Evolutionary conservation across 352 stramenopile genomes (phyloP).

Genomic region (Phytophthora tubulina): DNA sequence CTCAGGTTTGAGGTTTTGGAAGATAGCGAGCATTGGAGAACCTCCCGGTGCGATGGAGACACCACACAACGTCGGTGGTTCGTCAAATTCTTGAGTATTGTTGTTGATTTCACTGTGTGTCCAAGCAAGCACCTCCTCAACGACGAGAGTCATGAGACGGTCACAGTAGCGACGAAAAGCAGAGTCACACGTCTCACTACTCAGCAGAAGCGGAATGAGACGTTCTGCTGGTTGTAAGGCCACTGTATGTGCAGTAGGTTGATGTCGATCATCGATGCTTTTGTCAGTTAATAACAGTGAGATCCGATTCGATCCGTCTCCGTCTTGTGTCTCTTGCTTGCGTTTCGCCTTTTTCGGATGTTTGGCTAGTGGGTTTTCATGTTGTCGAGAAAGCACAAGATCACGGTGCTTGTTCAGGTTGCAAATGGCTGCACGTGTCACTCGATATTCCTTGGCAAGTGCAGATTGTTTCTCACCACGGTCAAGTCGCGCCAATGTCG

Average conservation of each 20-base stretch:
- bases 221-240: constrained; percentile 23
- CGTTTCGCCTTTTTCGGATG: constrained; percentile 43
- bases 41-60: constrained; percentile 26
- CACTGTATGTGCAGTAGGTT: constrained; percentile 10
- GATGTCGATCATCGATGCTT: background rate
- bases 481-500: constrained; percentile 53
- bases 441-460: constrained; percentile 67
- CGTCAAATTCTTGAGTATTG: constrained; percentile 6
- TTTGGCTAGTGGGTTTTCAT: constrained; percentile 59
- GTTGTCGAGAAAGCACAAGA: constrained; percentile 45
- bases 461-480: constrained; percentile 56
- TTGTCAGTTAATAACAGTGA: background rate
- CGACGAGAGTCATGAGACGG: constrained; percentile 46
- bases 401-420: constrained; percentile 67
- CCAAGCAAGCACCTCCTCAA: constrained; percentile 49
- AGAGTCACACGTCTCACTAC: constrained; percentile 12
- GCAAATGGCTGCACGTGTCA: constrained; percentile 67
- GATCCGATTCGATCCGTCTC: constrained; percentile 11
- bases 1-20: constrained; percentile 43
- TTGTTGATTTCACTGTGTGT: constrained; percentile 20
- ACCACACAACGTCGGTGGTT: constrained; percentile 2
- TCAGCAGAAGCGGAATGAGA: constrained; percentile 27
- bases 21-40: constrained; percentile 36
- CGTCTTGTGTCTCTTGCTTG: background rate
- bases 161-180: constrained; percentile 43